A percentile compares a stretch with the other conserved stretches of the same genome.
phyloP scores from a whole-genome alignment of 1,139 yeast species.

The Suhomyces choctaworum region DNA sequence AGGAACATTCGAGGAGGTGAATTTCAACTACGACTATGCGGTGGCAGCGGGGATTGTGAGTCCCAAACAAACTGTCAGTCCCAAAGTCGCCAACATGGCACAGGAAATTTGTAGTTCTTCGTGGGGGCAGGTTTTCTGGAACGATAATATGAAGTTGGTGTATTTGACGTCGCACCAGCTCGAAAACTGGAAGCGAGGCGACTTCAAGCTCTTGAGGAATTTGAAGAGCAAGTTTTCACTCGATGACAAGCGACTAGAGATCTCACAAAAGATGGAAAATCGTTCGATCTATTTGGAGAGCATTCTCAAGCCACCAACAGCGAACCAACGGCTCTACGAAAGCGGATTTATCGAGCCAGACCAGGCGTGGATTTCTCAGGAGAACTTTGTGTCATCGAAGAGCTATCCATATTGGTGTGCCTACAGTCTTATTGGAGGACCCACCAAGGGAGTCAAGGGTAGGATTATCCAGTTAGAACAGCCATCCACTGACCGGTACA shows the following conservation, averaged over 20 bases:
- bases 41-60: slow-evolving; percentile 37
- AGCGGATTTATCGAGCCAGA: slow-evolving; percentile 25
- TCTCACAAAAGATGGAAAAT: neutral
- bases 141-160: slow-evolving; percentile 26
- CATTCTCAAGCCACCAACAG: slow-evolving; percentile 26
- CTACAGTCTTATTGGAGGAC: slow-evolving; percentile 34
- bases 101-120: slow-evolving; percentile 42
- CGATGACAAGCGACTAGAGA: neutral
- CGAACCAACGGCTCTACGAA: slow-evolving; percentile 18
- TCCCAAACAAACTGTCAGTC: slow-evolving; percentile 25
- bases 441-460: slow-evolving; percentile 13
- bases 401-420: slow-evolving; percentile 37
- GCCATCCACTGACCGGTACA: slow-evolving; percentile 9
- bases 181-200: slow-evolving; percentile 28
- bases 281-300: slow-evolving; percentile 26
- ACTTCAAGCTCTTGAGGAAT: slow-evolving; percentile 15
- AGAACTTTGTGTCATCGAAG: slow-evolving; percentile 17
- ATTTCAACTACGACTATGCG: slow-evolving; percentile 31
- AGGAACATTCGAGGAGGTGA: slow-evolving; percentile 23
- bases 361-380: slow-evolving; percentile 26
- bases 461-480: slow-evolving; percentile 7
- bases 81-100: slow-evolving; percentile 22
- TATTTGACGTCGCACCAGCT: slow-evolving; percentile 39
- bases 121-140: slow-evolving; percentile 37
- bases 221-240: slow-evolving; percentile 20